These are phyloP conservation scores for Solanum corneliomulleri DNA, from an alignment of 257 asterid genomes.

Conservation along the genomic window DNA sequence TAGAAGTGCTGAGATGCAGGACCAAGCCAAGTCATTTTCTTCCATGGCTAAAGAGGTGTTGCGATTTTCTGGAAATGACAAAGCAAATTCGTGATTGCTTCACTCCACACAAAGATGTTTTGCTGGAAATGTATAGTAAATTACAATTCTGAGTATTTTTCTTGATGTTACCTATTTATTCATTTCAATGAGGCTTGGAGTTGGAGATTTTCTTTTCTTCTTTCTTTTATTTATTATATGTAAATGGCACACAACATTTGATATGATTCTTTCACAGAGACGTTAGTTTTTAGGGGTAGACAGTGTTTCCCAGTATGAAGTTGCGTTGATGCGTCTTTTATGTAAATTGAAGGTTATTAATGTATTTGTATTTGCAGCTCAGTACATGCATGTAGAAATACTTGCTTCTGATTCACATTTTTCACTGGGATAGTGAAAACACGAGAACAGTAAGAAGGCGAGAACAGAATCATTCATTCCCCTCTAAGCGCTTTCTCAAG, in stretches of 20 bases:
- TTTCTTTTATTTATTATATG: background rate
- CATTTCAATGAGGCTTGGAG: background rate
- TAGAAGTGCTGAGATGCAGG: slow-evolving; percentile 85
- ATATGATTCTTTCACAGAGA: background rate
- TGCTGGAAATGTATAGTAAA: background rate
- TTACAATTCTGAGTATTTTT: background rate
- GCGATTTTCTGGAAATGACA: slow-evolving; percentile 51
- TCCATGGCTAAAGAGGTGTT: slow-evolving; percentile 78
- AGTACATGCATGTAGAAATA: background rate
- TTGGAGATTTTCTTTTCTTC: background rate
- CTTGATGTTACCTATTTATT: background rate
- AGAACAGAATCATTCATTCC: background rate
- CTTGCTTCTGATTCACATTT: background rate
- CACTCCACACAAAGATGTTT: background rate
- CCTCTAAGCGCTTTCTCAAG: background rate
- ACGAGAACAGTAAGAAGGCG: background rate
- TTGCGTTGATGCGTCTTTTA: background rate
- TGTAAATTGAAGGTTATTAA: background rate
- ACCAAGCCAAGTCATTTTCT: slow-evolving; percentile 72
- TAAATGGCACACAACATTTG: background rate
- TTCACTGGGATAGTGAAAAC: background rate
- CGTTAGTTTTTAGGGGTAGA: background rate
- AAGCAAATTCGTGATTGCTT: slow-evolving; percentile 15
- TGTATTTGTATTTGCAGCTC: background rate
- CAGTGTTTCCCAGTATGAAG: background rate